A percentile compares a stretch with the other conserved stretches of the same genome.
Conservation (phyloP, 176 grass and related monocot genomes). For the Carex parvula region DNA sequence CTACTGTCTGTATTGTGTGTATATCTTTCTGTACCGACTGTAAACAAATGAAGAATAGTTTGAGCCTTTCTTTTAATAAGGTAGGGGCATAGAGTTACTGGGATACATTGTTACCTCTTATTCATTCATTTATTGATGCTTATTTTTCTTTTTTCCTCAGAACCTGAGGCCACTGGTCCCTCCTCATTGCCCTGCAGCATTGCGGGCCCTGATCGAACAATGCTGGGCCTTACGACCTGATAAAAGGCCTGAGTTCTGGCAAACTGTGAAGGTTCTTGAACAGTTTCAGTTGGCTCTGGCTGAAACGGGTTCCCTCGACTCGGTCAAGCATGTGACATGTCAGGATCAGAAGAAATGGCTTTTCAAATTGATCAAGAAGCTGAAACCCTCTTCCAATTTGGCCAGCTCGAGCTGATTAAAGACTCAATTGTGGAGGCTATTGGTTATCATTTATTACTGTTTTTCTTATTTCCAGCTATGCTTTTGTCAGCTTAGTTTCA, state of each 20-base stretch:
- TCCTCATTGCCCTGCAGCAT: conserved; percentile 50
- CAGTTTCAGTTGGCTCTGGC: conserved; percentile 44
- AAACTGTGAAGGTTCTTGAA: conserved; percentile 70
- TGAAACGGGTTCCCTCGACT: conserved; percentile 54
- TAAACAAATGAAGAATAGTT: neutral
- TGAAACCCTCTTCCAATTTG: conserved; percentile 37
- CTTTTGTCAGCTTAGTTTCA: conserved; percentile 43
- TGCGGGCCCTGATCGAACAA: conserved; percentile 61
- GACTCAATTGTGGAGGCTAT: neutral
- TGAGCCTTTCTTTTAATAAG: neutral
- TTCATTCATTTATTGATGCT: neutral
- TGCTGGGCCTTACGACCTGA: conserved; percentile 66
- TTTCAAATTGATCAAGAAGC: conserved; percentile 70
- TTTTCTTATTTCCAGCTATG: conserved; percentile 25
- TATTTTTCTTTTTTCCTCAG: conserved; percentile 30
- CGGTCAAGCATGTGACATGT: conserved; percentile 39
- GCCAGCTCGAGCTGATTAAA: neutral
- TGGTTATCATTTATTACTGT: neutral
- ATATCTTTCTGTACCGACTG: neutral
- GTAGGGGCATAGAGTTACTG: neutral
- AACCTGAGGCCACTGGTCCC: conserved; percentile 54
- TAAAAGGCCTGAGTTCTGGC: conserved; percentile 91
- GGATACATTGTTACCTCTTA: neutral
- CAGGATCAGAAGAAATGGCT: conserved; percentile 64
- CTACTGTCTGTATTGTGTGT: neutral